Base-by-base conservation (phyloP, 495 filamentous ascomycete genomes). In the Pyrenula aspistea region DNA sequence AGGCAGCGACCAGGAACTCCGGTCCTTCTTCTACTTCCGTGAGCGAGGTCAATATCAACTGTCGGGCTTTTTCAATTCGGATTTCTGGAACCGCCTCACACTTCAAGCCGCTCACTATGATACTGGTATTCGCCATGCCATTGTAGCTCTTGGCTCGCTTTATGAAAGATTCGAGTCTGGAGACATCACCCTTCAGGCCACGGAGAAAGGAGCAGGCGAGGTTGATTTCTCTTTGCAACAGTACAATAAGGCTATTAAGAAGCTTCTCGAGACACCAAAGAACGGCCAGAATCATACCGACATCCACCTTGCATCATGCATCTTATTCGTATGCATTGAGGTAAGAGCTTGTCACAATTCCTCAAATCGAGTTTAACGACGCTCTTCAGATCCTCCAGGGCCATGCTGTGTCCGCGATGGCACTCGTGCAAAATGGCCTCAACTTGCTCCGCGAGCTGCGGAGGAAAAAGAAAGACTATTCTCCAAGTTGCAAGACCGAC, bases 21-120 rank as follows among this genome's bases (percentile, higher is more conserved):
- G n/a, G n/a, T n/a, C n/a, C n/a, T n/a, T n/a, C n/a, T n/a, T n/a
- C n/a, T n/a, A n/a, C n/a, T n/a, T n/a, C n/a, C n/a, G n/a, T n/a
- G n/a, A n/a, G n/a, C n/a, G n/a, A n/a, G n/a, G n/a, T n/a, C n/a
- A n/a, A n/a, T n/a, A n/a, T n/a, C n/a, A n/a, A n/a, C 63, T 86
- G 25, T 78, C 80, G 4, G 83, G 82, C 1, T 84, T 81, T 65
- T 85, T 82, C 56, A 76, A 78, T 54, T 83, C 77, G 12, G 75
- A 73, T 2, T 82, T 86, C 56, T 86, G 81, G 83, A 75, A n/a
- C 66, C 70, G 50, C 69, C 47, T 70, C 0, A 60, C 84, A 12
- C 62, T 83, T 49, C 79, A 82, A 62, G 78, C 78, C 56, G 79
- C 76, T 25, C 77, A 83, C 56, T 72, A 76, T 10, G 79, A 84